Conservation (phyloP, 2,329 filamentous ascomycete species). For the Cordyceps tenuipes region DNA sequence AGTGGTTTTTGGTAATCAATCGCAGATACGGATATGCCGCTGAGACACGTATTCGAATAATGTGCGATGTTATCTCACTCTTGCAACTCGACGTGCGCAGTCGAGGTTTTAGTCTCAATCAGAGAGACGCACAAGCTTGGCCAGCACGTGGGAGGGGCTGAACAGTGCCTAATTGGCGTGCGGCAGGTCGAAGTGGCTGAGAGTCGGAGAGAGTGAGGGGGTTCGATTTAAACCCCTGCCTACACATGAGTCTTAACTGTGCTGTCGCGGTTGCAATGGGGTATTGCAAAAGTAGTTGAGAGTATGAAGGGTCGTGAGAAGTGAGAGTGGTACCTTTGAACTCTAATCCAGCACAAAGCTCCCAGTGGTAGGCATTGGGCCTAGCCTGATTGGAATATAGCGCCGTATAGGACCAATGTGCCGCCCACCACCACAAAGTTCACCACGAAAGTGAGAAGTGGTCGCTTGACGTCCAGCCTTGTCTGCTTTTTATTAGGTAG, state of each 20-base stretch:
- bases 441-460: too few species aligned
- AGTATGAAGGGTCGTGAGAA: neutral
- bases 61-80: neutral
- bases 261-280: neutral
- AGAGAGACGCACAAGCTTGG: neutral
- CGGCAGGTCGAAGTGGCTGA: neutral
- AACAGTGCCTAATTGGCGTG: neutral
- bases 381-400: constrained; percentile 10
- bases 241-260: neutral
- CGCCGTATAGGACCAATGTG: neutral
- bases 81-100: neutral
- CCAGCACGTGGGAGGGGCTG: neutral
- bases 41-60: neutral
- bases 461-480: neutral
- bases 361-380: neutral
- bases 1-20: neutral
- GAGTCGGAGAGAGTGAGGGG: too few species aligned
- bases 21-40: neutral
- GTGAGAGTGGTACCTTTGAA: neutral
- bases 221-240: neutral
- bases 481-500: too few species aligned
- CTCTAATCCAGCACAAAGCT: neutral
- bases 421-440: neutral
- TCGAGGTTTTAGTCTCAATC: neutral
- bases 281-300: neutral